These are phyloP conservation scores for Lolium multiflorum DNA, from an alignment of 176 grass and related monocot genomes.

Conservation along the genomic window DNA sequence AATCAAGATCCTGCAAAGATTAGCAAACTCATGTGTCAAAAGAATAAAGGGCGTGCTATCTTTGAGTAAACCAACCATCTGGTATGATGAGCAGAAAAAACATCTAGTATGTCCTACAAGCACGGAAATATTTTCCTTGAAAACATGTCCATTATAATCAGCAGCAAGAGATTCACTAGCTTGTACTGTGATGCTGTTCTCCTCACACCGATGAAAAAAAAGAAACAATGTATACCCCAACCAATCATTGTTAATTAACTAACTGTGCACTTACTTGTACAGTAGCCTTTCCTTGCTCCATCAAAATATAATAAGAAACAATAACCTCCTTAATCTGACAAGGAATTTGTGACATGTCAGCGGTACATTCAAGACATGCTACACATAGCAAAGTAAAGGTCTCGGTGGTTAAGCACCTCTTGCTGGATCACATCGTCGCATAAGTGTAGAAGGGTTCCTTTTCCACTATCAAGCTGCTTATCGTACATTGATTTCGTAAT, in stretches of 20 bases:
- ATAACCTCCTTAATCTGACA: conserved; percentile 94
- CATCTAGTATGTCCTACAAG: neutral
- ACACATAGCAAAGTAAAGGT: neutral
- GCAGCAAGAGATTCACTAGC: neutral
- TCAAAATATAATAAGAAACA: conserved; percentile 85
- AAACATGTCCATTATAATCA: no score
- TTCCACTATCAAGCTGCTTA: conserved; percentile 97
- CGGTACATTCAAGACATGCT: neutral
- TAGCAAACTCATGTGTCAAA: neutral
- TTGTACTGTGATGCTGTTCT: neutral
- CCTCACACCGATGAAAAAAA: no score
- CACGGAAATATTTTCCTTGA: neutral
- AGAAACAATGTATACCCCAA: no score
- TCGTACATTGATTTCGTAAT: conserved; percentile 98
- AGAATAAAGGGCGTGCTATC: neutral
- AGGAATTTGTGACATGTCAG: conserved; percentile 22
- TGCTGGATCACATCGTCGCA: conserved; percentile 99
- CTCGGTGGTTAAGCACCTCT: conserved; percentile 59
- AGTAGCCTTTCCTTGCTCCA: conserved; percentile 84
- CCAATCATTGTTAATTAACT: neutral
- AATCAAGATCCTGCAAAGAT: conserved; percentile 77
- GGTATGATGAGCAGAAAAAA: neutral
- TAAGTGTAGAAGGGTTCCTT: conserved; percentile 88
- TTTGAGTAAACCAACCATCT: neutral
- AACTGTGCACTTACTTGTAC: conserved; percentile 38